Conservation (phyloP, 2,329 filamentous ascomycete species). For the Cladosporium colombiae region DNA sequence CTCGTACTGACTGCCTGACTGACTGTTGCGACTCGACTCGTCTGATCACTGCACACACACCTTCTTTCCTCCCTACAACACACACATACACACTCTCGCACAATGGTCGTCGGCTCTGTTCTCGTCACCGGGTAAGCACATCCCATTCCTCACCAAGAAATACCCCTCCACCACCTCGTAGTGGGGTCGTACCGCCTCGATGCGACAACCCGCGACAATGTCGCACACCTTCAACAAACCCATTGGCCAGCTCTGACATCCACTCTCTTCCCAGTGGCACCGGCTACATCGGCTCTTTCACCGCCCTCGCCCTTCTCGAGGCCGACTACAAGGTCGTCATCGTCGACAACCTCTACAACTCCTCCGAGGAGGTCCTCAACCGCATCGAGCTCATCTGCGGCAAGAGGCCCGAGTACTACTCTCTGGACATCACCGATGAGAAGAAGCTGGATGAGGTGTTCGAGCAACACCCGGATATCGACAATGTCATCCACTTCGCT, state of each 20-base stretch:
- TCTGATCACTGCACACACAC: background rate
- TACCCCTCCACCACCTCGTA: background rate
- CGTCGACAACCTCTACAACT: slow-evolving; percentile 96
- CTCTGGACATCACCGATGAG: slow-evolving; percentile 87
- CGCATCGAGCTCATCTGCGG: slow-evolving; percentile 93
- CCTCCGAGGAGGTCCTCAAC: slow-evolving; percentile 84
- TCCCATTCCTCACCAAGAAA: background rate
- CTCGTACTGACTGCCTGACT: background rate
- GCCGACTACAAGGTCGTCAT: slow-evolving; percentile 96
- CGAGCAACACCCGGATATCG: slow-evolving; percentile 83
- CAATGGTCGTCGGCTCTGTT: slow-evolving; percentile 29
- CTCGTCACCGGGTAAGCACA: slow-evolving; percentile 26
- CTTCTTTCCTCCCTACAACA: background rate
- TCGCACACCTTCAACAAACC: background rate
- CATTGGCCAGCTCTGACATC: slow-evolving; percentile 19
- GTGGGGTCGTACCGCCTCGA: slow-evolving; percentile 4
- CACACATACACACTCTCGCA: slow-evolving; percentile 3
- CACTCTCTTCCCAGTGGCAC: slow-evolving; percentile 68
- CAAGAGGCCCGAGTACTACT: slow-evolving; percentile 80
- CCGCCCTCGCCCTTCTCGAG: slow-evolving; percentile 84
- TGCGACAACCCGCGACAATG: background rate
- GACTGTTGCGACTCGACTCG: slow-evolving; percentile 6
- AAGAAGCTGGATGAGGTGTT: slow-evolving; percentile 83
- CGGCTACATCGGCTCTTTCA: slow-evolving; percentile 99
- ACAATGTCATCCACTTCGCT: slow-evolving; percentile 98